Evolutionary conservation across 805 yeast species (phyloP).

Genomic region (Kurtzmaniella cleridarum): DNA sequence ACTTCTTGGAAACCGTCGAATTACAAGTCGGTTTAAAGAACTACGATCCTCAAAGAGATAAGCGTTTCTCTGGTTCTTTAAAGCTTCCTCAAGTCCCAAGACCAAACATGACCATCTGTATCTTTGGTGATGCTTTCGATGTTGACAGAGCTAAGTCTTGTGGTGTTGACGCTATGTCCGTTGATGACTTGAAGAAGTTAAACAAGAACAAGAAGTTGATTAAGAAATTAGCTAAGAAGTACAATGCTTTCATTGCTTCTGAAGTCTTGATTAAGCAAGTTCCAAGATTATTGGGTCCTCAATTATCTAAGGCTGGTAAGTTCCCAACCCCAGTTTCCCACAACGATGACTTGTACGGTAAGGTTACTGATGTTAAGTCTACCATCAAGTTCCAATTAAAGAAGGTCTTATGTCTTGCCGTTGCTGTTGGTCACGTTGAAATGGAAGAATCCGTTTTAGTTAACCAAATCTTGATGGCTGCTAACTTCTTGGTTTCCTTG

Average conservation of each 20-base stretch:
- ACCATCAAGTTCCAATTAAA: constrained; percentile 99
- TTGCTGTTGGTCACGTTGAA: constrained; percentile 99
- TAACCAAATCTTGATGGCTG: constrained; percentile 97
- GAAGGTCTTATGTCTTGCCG: constrained; percentile 99
- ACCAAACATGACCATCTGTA: constrained; percentile 99
- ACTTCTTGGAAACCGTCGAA: constrained; percentile 99
- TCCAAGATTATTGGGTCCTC: constrained; percentile 99
- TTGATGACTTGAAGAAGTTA: constrained; percentile 98
- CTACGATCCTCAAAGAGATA: constrained; percentile 99
- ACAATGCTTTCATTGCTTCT: constrained; percentile 99
- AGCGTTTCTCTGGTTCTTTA: constrained; percentile 99
- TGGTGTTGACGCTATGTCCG: constrained; percentile 99
- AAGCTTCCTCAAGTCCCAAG: constrained; percentile 98
- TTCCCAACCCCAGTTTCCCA: constrained; percentile 99
- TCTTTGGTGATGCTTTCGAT: constrained; percentile 99
- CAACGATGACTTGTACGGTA: constrained; percentile 93
- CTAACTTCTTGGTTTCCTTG: constrained; percentile 98
- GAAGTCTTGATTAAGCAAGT: constrained; percentile 99
- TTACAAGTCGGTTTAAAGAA: constrained; percentile 99
- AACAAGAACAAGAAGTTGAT: constrained; percentile 99
- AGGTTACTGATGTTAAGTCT: constrained; percentile 96
- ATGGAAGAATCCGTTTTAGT: constrained; percentile 96
- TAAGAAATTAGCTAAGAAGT: constrained; percentile 99
- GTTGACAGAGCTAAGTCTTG: constrained; percentile 99
- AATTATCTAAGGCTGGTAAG: constrained; percentile 99